Evolutionary conservation across 2,329 filamentous ascomycete genomes (phyloP).

Genomic region (Colletotrichum sp.): DNA sequence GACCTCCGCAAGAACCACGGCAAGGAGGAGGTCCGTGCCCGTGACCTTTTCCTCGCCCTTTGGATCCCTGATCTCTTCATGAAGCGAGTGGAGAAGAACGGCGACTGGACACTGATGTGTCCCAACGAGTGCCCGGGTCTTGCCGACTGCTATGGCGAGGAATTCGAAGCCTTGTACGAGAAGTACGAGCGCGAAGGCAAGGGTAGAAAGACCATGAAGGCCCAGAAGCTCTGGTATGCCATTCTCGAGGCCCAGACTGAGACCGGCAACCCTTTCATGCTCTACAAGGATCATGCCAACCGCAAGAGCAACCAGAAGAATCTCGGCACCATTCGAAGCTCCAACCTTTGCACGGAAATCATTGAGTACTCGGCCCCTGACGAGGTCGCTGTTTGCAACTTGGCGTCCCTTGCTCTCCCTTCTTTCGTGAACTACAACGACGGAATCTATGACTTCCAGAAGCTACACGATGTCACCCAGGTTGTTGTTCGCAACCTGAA

Average conservation of each 20-base stretch:
- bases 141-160: conserved; percentile 95
- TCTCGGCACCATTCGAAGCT: conserved; percentile 96
- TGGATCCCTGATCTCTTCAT: conserved; percentile 99
- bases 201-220: conserved; percentile 90
- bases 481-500: conserved; percentile 95
- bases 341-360: conserved; percentile 98
- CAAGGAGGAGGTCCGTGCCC: conserved; percentile 96
- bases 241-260: conserved; percentile 98
- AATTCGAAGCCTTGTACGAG: conserved; percentile 95
- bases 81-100: conserved; percentile 98
- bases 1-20: conserved; percentile 99
- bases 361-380: conserved; percentile 97
- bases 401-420: conserved; percentile 92
- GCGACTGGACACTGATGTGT: conserved; percentile 97
- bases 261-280: conserved; percentile 99
- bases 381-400: conserved; percentile 98
- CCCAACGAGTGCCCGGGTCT: conserved; percentile 95
- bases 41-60: conserved; percentile 95
- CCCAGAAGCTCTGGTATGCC: conserved; percentile 99
- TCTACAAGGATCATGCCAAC: conserved; percentile 99
- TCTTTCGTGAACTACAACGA: conserved; percentile 87
- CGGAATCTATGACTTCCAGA: conserved; percentile 92
- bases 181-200: conserved; percentile 88
- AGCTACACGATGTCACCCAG: conserved; percentile 92
- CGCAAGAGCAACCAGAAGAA: conserved; percentile 99